These are phyloP conservation scores for thale cress (Arabidopsis thaliana) DNA, from an alignment of 345 rosid genomes.

Conservation along the genomic window TAIR10.1 NC_003070.9:24153501-24154000, in stretches of 20 bases:
- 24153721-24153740: conserved; percentile 57
- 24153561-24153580: conserved; percentile 75
- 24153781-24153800: conserved; percentile 78
- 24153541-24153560: conserved; percentile 84
- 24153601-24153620: conserved; percentile 49
- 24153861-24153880: conserved; percentile 59
- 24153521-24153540: conserved; percentile 61
- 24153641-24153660: conserved; percentile 53
- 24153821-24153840: conserved; percentile 74
- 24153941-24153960: conserved; percentile 87
- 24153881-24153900: conserved; percentile 63
- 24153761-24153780: conserved; percentile 95
- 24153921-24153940: conserved; percentile 63
- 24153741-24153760: conserved; percentile 69
- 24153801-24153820: conserved; percentile 67
- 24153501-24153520: conserved; percentile 47
- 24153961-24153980: conserved; percentile 81
- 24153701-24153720: conserved; percentile 42
- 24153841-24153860: conserved; percentile 64
- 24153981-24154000: conserved; percentile 84
- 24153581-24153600: conserved; percentile 62
- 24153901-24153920: conserved; percentile 55
- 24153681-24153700: conserved; percentile 11
- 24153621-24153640: conserved; percentile 39
- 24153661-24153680: conserved; percentile 41